These are phyloP conservation scores for Pseudogymnoascus sp. DNA, from an alignment of 2,329 filamentous ascomycete genomes.

Conservation along the genomic window DNA sequence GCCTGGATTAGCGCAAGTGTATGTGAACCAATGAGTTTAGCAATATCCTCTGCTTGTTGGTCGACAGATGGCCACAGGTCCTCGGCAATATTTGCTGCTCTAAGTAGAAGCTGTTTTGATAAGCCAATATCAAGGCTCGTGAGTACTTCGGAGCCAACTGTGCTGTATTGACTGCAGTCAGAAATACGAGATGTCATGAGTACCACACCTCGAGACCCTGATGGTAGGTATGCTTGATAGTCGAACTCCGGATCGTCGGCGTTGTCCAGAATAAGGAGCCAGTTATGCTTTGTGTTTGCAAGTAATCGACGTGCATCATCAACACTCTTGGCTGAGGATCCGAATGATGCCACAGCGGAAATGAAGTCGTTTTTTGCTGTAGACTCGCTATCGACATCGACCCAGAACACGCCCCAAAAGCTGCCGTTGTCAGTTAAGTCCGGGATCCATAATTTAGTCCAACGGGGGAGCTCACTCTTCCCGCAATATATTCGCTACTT, in stretches of 20 bases:
- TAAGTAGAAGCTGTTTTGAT: neutral
- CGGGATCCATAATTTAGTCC: neutral
- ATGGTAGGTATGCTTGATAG: slow-evolving; percentile 26
- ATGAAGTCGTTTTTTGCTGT: slow-evolving; percentile 13
- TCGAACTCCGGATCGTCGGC: slow-evolving; percentile 31
- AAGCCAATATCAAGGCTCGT: neutral
- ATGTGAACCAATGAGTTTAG: slow-evolving; percentile 10
- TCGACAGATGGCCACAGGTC: neutral
- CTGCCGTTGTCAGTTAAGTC: slow-evolving; percentile 11
- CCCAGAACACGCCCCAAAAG: slow-evolving; percentile 20
- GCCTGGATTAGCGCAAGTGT: neutral
- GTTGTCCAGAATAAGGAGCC: slow-evolving; percentile 38
- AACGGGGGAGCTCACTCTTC: slow-evolving; percentile 10
- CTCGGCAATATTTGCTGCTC: neutral
- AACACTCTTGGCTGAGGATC: neutral
- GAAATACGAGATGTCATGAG: slow-evolving; percentile 35
- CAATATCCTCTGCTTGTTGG: slow-evolving; percentile 8
- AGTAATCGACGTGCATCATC: slow-evolving; percentile 21
- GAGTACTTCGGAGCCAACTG: slow-evolving; percentile 18
- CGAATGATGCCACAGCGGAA: slow-evolving; percentile 11
- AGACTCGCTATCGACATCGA: slow-evolving; percentile 17
- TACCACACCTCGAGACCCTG: slow-evolving; percentile 27
- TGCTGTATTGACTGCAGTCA: slow-evolving; percentile 26
- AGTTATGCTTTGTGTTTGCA: slow-evolving; percentile 18
- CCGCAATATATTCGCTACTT: slow-evolving; percentile 15